Percentiles rank a stretch among this genome's conserved stretches.
Conservation (phyloP, 208 protist species). For the Leptomonas pyrrhocoris region DNA sequence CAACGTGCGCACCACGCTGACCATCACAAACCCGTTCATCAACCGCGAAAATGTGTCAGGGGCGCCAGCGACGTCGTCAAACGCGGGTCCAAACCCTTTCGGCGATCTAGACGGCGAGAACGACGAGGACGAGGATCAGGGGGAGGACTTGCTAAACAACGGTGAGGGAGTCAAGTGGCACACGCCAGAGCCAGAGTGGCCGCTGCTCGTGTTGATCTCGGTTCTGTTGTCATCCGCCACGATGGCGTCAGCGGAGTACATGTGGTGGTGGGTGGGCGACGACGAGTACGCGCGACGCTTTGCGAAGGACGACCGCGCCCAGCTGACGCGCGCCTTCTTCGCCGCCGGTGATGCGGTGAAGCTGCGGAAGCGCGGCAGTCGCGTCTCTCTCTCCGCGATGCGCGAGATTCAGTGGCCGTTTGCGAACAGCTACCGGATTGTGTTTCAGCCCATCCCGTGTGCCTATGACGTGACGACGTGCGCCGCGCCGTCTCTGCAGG, state of each 20-base stretch:
- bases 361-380: conserved; percentile 34
- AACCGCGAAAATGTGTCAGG: conserved; percentile 3
- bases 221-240: conserved; percentile 51
- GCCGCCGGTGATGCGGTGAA: conserved; percentile 23
- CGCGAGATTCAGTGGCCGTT: conserved; percentile 47
- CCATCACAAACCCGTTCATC: conserved; percentile 37
- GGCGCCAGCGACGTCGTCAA: not conserved
- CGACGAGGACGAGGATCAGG: conserved; percentile 32
- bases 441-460: conserved; percentile 78
- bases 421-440: conserved; percentile 40
- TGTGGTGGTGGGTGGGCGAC: conserved; percentile 76
- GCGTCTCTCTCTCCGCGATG: conserved; percentile 55
- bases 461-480: conserved; percentile 19
- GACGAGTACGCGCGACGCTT: conserved; percentile 71
- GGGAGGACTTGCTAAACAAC: conserved; percentile 39
- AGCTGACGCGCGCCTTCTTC: conserved; percentile 64
- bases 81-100: not conserved
- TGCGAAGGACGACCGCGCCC: conserved; percentile 30
- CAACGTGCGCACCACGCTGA: conserved; percentile 26
- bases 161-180: conserved; percentile 80
- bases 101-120: conserved; percentile 17
- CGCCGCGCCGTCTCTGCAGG: conserved; percentile 17
- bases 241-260: conserved; percentile 49
- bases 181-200: conserved; percentile 62
- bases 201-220: conserved; percentile 64